These are phyloP conservation scores for Talaromyces rugulosus DNA, from an alignment of 2,329 filamentous ascomycete species.

Conservation along the genomic window DNA sequence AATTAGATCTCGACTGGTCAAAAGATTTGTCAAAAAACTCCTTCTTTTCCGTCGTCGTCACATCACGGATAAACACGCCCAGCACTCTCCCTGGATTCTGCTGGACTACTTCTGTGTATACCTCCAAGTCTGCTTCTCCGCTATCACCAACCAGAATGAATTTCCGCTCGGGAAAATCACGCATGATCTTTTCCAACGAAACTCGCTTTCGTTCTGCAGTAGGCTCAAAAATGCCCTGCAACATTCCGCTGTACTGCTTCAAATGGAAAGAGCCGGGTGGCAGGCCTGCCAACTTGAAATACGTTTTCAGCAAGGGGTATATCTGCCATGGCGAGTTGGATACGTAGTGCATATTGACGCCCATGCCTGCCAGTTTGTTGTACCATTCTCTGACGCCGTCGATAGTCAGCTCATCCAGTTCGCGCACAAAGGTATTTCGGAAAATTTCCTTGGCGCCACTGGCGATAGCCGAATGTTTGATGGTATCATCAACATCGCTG, in stretches of 20 bases:
- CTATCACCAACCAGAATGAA: constrained; percentile 94
- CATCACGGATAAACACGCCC: constrained; percentile 90
- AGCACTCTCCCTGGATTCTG: constrained; percentile 78
- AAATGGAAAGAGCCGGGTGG: constrained; percentile 88
- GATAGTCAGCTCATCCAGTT: constrained; percentile 74
- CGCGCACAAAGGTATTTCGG: constrained; percentile 88
- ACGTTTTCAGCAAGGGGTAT: constrained; percentile 81
- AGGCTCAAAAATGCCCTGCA: constrained; percentile 96
- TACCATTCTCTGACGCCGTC: constrained; percentile 93
- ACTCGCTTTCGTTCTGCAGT: constrained; percentile 92
- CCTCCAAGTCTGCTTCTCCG: constrained; percentile 92
- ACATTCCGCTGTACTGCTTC: constrained; percentile 94
- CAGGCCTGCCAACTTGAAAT: constrained; percentile 73
- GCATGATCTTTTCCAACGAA: constrained; percentile 76
- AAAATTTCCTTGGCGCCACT: constrained; percentile 90
- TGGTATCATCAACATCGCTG: constrained; percentile 95
- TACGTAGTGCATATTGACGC: constrained; percentile 90
- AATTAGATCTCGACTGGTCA: constrained; percentile 21
- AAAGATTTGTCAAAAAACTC: constrained; percentile 73
- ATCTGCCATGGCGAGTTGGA: constrained; percentile 99
- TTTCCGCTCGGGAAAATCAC: constrained; percentile 82
- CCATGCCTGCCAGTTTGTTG: constrained; percentile 66
- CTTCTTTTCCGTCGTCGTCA: constrained; percentile 71
- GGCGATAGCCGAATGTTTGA: constrained; percentile 90
- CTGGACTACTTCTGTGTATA: constrained; percentile 89